A percentile compares a stretch with the other conserved stretches of the same genome.
Conservation (phyloP, 2,329 filamentous ascomycete species). For the Epichloe bromicola region DNA sequence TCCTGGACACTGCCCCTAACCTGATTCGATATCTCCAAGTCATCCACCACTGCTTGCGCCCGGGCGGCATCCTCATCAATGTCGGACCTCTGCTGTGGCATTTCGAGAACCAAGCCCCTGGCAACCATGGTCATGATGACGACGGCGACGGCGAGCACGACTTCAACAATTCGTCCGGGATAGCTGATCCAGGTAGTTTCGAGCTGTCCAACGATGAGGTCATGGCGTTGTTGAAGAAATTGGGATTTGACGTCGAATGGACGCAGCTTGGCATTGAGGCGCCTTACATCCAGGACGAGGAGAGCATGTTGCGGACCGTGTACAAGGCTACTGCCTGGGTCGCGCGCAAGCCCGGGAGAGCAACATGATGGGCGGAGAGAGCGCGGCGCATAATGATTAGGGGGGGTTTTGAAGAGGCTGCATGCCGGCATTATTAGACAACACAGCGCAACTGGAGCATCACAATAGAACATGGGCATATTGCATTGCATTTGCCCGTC, state of each 20-base stretch:
- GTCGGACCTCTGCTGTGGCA: conserved; percentile 90
- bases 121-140: conserved; percentile 39
- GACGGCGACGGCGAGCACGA: conserved; percentile 39
- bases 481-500: neutral
- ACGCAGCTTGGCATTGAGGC: conserved; percentile 47
- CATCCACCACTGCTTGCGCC: conserved; percentile 62
- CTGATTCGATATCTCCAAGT: conserved; percentile 80
- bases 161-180: conserved; percentile 44
- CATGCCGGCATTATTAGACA: neutral
- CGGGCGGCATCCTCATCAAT: conserved; percentile 76
- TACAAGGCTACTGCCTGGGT: conserved; percentile 80
- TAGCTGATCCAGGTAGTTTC: conserved; percentile 79
- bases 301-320: conserved; percentile 74
- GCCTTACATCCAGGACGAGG: conserved; percentile 75
- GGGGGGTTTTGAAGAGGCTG: neutral
- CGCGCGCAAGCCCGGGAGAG: conserved; percentile 50
- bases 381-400: no score
- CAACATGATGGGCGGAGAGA: neutral
- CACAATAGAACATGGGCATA: neutral
- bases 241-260: conserved; percentile 66
- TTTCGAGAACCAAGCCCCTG: conserved; percentile 63
- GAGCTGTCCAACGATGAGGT: conserved; percentile 89
- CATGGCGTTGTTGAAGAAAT: conserved; percentile 53
- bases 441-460: neutral
- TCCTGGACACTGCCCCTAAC: conserved; percentile 94